Evolutionary conservation across 169 alveolate genomes (phyloP).

Genomic region (Perkinsus chesapeaki): DNA sequence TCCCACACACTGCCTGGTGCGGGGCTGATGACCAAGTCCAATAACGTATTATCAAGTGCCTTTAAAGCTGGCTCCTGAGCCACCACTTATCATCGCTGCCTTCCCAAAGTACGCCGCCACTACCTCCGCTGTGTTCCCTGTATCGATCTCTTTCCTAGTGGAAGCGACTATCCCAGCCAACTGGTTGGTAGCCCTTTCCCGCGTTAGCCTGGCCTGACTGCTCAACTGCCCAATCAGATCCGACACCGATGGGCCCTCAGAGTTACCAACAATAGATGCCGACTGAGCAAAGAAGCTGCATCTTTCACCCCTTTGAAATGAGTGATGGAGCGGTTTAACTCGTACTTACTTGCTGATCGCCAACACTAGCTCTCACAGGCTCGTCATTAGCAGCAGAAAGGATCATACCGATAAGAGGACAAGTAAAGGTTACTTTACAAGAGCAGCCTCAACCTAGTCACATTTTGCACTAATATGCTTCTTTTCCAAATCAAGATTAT

Average conservation of each 20-base stretch:
- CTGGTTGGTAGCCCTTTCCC: neutral
- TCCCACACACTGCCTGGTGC: neutral
- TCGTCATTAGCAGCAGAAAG: no score
- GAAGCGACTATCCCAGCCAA: neutral
- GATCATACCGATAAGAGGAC: no score
- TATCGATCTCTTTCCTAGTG: neutral
- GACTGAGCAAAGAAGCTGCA: neutral
- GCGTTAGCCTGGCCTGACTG: neutral
- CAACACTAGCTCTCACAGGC: no score
- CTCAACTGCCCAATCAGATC: neutral
- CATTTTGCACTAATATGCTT: no score
- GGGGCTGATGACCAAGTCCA: neutral
- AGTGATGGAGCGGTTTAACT: neutral
- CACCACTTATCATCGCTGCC: neutral
- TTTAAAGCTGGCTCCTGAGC: neutral
- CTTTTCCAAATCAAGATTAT: no score
- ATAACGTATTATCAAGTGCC: neutral
- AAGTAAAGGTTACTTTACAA: no score
- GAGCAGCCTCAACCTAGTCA: no score
- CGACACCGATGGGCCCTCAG: neutral
- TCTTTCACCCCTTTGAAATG: neutral
- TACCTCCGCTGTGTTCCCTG: neutral
- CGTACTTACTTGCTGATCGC: no score
- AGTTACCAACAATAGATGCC: neutral
- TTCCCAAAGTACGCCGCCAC: neutral